These are phyloP conservation scores for Solanum ahanhuiri DNA, from an alignment of 257 asterid genomes.

Conservation along the genomic window DNA sequence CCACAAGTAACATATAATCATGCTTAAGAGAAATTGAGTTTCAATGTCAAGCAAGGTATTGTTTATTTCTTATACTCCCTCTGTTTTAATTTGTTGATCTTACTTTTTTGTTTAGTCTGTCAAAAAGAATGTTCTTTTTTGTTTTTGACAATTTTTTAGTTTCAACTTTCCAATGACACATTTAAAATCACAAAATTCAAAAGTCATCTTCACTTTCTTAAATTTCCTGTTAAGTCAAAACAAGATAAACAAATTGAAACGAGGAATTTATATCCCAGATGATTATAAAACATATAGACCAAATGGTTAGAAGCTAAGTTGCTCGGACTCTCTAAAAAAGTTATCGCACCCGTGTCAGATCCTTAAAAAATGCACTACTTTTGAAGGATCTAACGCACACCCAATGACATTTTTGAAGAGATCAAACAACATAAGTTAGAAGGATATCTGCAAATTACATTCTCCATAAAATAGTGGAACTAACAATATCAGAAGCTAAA, in stretches of 20 bases:
- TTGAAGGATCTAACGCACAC: no score
- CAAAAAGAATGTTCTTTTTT: rapidly evolving
- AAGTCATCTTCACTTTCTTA: not conserved
- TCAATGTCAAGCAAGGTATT: not conserved
- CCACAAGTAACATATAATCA: not conserved
- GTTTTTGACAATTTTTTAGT: not conserved
- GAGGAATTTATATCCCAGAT: not conserved
- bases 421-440: not conserved
- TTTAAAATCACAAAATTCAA: not conserved
- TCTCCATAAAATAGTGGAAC: not conserved
- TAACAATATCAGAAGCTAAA: not conserved
- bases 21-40: not conserved
- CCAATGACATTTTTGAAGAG: no score
- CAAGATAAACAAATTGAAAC: not conserved
- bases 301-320: not conserved
- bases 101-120: no score
- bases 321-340: no score
- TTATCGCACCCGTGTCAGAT: no score
- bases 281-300: not conserved
- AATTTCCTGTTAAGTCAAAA: not conserved
- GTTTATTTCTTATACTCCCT: not conserved
- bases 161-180: not conserved
- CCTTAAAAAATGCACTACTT: no score
- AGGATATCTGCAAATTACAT: not conserved
- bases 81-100: no score